phyloP scores from a whole-genome alignment of 1,139 yeast genomes.

The Ogataea hybrid region DNA sequence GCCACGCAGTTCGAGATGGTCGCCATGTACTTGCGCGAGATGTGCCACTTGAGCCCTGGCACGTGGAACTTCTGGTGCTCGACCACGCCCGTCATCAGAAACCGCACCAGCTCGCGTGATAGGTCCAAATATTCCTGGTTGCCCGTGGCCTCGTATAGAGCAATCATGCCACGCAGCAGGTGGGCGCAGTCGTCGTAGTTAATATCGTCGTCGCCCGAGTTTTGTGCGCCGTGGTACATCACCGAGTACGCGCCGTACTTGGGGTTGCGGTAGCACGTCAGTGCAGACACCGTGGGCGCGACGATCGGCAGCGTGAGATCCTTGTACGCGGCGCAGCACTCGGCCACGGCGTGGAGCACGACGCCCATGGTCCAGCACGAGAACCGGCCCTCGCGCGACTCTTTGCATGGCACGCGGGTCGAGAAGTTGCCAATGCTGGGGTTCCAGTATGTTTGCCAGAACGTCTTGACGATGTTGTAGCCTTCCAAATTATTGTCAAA shows the following conservation, averaged over 20 bases:
- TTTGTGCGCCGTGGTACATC: conserved; percentile 71
- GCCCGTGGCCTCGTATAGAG: conserved; percentile 69
- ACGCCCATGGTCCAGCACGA: conserved; percentile 71
- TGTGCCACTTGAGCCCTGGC: too few species aligned
- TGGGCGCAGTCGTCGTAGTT: conserved; percentile 79
- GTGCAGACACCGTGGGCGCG: conserved; percentile 49
- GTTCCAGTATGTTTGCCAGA: conserved; percentile 52
- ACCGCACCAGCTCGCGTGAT: too few species aligned
- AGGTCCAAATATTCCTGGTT: conserved; percentile 49
- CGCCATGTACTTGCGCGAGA: too few species aligned
- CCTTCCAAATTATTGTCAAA: conserved; percentile 42
- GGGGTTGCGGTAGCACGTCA: conserved; percentile 51
- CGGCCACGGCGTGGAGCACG: conserved; percentile 68
- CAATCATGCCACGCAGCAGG: conserved; percentile 64
- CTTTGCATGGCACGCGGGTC: conserved; percentile 34
- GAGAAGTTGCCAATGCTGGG: conserved; percentile 40
- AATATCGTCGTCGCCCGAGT: conserved; percentile 50
- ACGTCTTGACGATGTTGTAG: conserved; percentile 41
- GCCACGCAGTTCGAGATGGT: too few species aligned
- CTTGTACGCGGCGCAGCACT: conserved; percentile 60
- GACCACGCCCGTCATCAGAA: too few species aligned
- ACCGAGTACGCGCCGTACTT: conserved; percentile 82
- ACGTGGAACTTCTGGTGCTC: too few species aligned
- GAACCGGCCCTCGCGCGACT: conserved; percentile 53
- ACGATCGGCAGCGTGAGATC: conserved; percentile 53